phyloP scores from a whole-genome alignment of 2,329 filamentous ascomycete genomes.

The Colletotrichum theobromicola region DNA sequence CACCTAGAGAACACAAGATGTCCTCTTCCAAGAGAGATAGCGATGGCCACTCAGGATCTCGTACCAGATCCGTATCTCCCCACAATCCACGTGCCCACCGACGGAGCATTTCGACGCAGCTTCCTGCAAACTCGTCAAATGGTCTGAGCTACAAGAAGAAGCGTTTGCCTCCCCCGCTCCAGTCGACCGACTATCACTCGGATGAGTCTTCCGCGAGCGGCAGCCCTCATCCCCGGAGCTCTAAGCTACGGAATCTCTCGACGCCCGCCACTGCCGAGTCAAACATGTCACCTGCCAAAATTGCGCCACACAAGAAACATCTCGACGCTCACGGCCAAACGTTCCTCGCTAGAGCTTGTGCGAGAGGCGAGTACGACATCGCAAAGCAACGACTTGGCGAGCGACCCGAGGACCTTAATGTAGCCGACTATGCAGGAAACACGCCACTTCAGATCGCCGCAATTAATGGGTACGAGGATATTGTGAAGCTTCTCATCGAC shows the following conservation, averaged over 20 bases:
- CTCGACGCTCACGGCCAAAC: constrained; percentile 94
- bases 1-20: constrained; percentile 33
- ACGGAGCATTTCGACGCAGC: constrained; percentile 68
- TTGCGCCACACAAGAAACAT: constrained; percentile 80
- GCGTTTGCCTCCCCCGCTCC: constrained; percentile 64
- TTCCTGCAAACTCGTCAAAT: constrained; percentile 59
- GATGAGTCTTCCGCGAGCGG: constrained; percentile 69
- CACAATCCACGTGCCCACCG: constrained; percentile 62
- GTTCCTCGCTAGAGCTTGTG: constrained; percentile 86
- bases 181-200: constrained; percentile 69
- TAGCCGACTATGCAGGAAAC: constrained; percentile 94
- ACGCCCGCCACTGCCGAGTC: constrained; percentile 63
- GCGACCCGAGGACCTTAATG: constrained; percentile 85
- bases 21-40: constrained; percentile 34
- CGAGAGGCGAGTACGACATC: constrained; percentile 79
- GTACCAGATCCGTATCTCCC: constrained; percentile 62
- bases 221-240: constrained; percentile 63
- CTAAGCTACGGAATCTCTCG: constrained; percentile 60
- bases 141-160: constrained; percentile 66
- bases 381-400: constrained; percentile 78
- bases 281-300: constrained; percentile 70
- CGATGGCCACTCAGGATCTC: constrained; percentile 32
- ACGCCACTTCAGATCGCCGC: constrained; percentile 93
- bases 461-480: constrained; percentile 83
- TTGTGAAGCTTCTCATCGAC: constrained; percentile 85